Base-by-base conservation (phyloP, 139 green algal genomes). In the Spirogloea muscicola region DNA sequence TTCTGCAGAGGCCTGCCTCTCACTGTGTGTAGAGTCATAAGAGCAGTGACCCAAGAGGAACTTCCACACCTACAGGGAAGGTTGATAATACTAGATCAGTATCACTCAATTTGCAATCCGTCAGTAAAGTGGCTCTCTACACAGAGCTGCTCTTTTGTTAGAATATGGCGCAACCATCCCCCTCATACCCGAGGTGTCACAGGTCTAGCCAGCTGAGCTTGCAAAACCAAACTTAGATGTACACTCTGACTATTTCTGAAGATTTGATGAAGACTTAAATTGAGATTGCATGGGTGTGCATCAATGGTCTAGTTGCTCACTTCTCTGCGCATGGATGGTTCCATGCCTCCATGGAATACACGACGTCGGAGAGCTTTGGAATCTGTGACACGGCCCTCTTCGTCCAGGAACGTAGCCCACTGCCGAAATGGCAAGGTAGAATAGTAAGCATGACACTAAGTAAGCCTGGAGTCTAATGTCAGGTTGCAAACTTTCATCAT, bases 21-120 rank as follows among this genome's bases (percentile, higher is more conserved):
- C 62, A 51, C 62, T 41, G 0, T 37, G 38, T 0, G 78, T 88
- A 40, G 58, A 83, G 36, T 72, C 72, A 0, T 76, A 46, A 0
- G 79, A 62, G 66, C 88, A 86, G 46, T 93, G 52, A 1, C 89
- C 87, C 72, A 96, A 83, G 78, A 96, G 85, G 49, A 88, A 90
- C 81, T 89, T 92, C 91, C 91, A 96, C 5, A 79, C 88, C 58
- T 89, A 40, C 70, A 65, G 57, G 27, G 46, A 55, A 55, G 21
- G 46, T 21, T 21, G 21, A 55, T 31, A 21, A 31, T 55, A 31
- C 21, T 31, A 21, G 21, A 31, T 55, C 21, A 55, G 21, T 55
- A 55, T 31, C 21, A 55, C 21, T 31, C 21, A 21, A 31, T 21
- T 55, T 55, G n/a, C n/a, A 21, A n/a, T 21, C 21, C 46, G 21